Conservation (phyloP, 2,329 filamentous ascomycete species). For the Lithohypha guttulata region DNA sequence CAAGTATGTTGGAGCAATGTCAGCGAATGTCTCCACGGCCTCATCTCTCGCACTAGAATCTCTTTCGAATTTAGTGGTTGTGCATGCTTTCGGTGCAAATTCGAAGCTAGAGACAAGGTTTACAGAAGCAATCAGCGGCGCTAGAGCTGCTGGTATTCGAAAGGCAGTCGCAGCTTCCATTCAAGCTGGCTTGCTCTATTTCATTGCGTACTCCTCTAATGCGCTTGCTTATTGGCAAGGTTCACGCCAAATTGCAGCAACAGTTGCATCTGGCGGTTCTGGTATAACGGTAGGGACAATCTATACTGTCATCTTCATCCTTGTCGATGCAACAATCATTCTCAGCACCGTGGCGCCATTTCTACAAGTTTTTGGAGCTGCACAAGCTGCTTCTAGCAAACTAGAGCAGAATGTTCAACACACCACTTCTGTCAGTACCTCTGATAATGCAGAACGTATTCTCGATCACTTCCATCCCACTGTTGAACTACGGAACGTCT, state of each 20-base stretch:
- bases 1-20: slow-evolving; percentile 36
- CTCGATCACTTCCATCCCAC: slow-evolving; percentile 16
- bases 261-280: slow-evolving; percentile 21
- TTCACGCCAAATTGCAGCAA: slow-evolving; percentile 40
- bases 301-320: slow-evolving; percentile 46
- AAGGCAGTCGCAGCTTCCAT: slow-evolving; percentile 24
- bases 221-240: slow-evolving; percentile 29
- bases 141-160: slow-evolving; percentile 22
- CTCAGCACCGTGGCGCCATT: slow-evolving; percentile 38
- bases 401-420: slow-evolving; percentile 49
- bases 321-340: slow-evolving; percentile 43
- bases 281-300: slow-evolving; percentile 38
- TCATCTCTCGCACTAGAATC: slow-evolving; percentile 49
- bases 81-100: slow-evolving; percentile 47
- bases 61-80: slow-evolving; percentile 38
- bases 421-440: slow-evolving; percentile 36
- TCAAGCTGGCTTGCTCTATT: slow-evolving; percentile 25
- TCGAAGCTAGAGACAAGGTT: slow-evolving; percentile 29
- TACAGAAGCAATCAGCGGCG: slow-evolving; percentile 21
- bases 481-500: slow-evolving; percentile 25
- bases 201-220: slow-evolving; percentile 27
- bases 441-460: slow-evolving; percentile 5
- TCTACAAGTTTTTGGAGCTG: slow-evolving; percentile 41
- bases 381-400: slow-evolving; percentile 46
- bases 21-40: slow-evolving; percentile 42